phyloP scores from a whole-genome alignment of 164 flowering plant genomes.

The Aristolochia contorta region DNA sequence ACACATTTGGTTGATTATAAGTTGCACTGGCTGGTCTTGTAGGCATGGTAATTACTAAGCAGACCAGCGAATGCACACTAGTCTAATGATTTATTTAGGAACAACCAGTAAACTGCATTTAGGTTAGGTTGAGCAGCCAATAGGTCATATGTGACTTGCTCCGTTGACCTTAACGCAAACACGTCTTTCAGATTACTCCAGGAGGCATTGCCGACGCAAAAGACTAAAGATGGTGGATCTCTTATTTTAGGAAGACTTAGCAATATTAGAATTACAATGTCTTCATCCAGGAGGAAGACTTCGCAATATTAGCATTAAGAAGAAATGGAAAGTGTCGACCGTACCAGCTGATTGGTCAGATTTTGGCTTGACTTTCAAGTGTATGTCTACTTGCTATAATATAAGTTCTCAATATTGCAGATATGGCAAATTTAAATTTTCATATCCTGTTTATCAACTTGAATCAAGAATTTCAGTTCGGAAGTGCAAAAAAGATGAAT shows the following conservation, averaged over 20 bases:
- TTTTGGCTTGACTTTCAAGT: too few species aligned
- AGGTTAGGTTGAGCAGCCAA: background rate
- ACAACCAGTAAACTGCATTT: background rate
- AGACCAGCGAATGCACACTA: too few species aligned
- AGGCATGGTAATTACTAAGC: too few species aligned
- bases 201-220: conserved; percentile 94
- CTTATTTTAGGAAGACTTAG: background rate
- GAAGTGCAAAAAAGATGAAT: too few species aligned
- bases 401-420: too few species aligned
- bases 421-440: too few species aligned
- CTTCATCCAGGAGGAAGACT: background rate
- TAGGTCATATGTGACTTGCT: background rate
- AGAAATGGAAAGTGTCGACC: background rate
- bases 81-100: background rate
- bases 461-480: too few species aligned
- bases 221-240: conserved; percentile 36
- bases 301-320: background rate
- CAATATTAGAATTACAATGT: background rate
- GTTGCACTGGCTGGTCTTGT: too few species aligned
- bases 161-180: conserved; percentile 34
- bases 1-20: background rate
- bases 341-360: too few species aligned
- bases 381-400: too few species aligned
- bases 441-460: too few species aligned
- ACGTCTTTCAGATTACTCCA: conserved; percentile 89